Conservation (phyloP, 345 rosid species). For the Rubroshorea leprosula region DNA sequence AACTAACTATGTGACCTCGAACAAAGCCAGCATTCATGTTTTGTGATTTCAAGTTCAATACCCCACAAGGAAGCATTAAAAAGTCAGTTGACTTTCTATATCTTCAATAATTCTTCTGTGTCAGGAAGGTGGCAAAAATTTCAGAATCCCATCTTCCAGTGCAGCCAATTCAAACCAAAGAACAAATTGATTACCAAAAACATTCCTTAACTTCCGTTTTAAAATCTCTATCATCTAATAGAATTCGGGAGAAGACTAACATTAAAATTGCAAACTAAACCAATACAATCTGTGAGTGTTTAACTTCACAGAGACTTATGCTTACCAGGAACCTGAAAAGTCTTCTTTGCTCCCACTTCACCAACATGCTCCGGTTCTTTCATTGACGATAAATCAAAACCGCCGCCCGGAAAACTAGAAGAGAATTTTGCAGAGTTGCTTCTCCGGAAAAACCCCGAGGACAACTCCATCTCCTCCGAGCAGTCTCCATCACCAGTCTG, state of each 20-base stretch:
- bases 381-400: conserved; percentile 57
- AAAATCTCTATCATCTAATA: not conserved
- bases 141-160: not conserved
- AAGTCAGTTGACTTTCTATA: not conserved
- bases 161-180: not conserved
- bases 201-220: not conserved
- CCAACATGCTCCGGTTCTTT: conserved; percentile 16
- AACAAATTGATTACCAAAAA: not conserved
- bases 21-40: not conserved
- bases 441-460: conserved; percentile 44
- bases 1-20: not conserved
- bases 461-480: conserved; percentile 42
- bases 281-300: no score
- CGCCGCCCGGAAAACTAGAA: conserved; percentile 68
- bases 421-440: conserved; percentile 53
- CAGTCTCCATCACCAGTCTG: conserved; percentile 30
- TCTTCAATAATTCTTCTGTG: not conserved
- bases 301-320: not conserved
- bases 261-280: no score
- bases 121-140: not conserved
- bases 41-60: no score
- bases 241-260: no score
- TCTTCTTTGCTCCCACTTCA: conserved; percentile 14
- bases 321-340: conserved; percentile 32
- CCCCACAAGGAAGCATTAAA: not conserved